These are phyloP conservation scores for Alternaria triticina DNA, from an alignment of 2,329 filamentous ascomycete genomes.

Conservation along the genomic window DNA sequence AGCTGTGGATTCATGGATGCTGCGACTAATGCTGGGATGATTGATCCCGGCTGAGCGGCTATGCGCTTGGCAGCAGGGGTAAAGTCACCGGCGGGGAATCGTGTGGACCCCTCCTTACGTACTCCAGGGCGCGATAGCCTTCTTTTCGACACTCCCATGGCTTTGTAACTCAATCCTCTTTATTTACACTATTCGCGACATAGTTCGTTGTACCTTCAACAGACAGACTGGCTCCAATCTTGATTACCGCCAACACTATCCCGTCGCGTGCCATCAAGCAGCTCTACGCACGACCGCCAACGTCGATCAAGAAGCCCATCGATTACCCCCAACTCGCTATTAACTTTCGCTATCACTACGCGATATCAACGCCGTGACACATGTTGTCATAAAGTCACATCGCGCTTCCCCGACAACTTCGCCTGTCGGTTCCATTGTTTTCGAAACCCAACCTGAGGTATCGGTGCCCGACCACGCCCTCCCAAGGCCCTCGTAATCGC, in stretches of 20 bases:
- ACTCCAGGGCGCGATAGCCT: neutral
- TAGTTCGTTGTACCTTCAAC: neutral
- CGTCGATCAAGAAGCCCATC: neutral
- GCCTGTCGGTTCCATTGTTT: neutral
- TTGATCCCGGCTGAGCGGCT: neutral
- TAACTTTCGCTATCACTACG: neutral
- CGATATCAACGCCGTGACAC: neutral
- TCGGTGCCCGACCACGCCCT: conserved; percentile 10
- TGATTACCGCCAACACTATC: neutral
- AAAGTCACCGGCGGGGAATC: conserved; percentile 6
- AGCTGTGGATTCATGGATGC: neutral
- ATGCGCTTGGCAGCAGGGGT: conserved; percentile 10
- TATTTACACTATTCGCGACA: neutral
- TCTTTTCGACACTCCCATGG: neutral
- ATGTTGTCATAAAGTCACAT: neutral
- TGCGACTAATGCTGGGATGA: neutral
- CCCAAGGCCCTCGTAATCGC: neutral
- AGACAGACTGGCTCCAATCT: neutral
- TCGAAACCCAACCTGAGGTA: conserved; percentile 14
- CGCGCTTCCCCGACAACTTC: neutral
- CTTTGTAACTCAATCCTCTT: neutral
- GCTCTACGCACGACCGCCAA: neutral
- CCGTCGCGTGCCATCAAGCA: neutral
- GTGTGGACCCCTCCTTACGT: conserved; percentile 14
- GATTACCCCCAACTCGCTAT: neutral